These are phyloP conservation scores for Gelatoporia subvermispora DNA, from an alignment of 768 basidiomycete species.

Conservation along the genomic window DNA sequence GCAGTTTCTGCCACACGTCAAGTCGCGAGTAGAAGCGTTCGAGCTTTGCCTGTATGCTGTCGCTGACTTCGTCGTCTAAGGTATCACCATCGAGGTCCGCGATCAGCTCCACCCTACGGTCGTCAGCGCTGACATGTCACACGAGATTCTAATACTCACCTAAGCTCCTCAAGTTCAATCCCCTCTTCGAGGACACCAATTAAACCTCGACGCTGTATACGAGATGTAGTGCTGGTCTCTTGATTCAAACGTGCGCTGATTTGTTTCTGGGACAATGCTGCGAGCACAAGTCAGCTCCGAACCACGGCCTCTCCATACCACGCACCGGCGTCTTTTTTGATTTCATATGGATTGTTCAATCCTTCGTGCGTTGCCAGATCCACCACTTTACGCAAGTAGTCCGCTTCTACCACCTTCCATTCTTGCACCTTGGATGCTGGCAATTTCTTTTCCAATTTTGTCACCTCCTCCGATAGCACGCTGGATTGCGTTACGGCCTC, in stretches of 20 bases:
- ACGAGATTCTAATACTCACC: background rate
- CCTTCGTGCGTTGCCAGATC: background rate
- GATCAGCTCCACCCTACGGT: no score
- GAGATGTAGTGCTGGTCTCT: background rate
- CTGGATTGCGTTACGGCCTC: background rate
- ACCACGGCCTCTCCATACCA: background rate
- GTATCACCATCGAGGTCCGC: no score
- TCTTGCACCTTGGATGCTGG: background rate
- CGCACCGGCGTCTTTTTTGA: background rate
- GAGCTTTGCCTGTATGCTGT: no score
- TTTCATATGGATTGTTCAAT: constrained; percentile 3
- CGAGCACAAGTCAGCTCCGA: background rate
- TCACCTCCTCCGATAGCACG: background rate
- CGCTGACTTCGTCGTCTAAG: no score
- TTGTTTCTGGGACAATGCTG: background rate
- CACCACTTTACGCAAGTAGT: background rate
- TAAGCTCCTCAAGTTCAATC: background rate
- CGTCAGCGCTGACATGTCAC: no score
- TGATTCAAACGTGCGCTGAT: background rate
- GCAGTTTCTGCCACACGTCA: no score
- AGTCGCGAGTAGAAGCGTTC: no score
- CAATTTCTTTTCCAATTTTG: background rate
- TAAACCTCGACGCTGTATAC: background rate
- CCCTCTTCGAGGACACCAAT: background rate
- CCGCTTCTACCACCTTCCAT: background rate